Evolutionary conservation across 1,284 basidiomycete species (phyloP).

Genomic region (Microbotryomycetes sp.): DNA sequence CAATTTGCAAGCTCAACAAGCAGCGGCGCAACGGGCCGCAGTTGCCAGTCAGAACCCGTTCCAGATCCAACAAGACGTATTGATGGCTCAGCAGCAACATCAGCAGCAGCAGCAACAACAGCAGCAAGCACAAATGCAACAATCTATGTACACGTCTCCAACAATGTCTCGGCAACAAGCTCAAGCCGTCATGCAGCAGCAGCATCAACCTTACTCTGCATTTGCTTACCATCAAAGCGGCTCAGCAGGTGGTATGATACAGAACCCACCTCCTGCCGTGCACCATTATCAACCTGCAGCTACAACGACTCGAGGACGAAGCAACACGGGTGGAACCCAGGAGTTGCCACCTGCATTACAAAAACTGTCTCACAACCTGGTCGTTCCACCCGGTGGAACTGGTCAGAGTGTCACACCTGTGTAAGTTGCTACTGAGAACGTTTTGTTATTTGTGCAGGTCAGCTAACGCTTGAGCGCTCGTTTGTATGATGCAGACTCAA

Average conservation of each 20-base stretch:
- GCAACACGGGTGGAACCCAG: slow-evolving; percentile 79
- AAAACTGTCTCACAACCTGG: slow-evolving; percentile 41
- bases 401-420: slow-evolving; percentile 30
- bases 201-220: slow-evolving; percentile 12
- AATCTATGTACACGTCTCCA: not conserved
- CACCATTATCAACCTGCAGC: too few relatives aligned
- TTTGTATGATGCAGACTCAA: slow-evolving; percentile 6
- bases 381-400: slow-evolving; percentile 5
- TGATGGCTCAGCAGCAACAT: too few relatives aligned
- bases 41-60: slow-evolving; percentile 35
- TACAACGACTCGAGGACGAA: slow-evolving; percentile 52
- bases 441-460: not conserved
- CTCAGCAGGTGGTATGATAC: slow-evolving; percentile 16
- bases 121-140: slow-evolving; percentile 9
- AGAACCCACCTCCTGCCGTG: slow-evolving; percentile 33
- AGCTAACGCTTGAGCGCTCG: not conserved
- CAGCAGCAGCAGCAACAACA: not conserved
- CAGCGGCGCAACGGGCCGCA: slow-evolving; percentile 34
- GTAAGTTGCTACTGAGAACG: not conserved
- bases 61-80: not conserved
- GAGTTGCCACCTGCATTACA: slow-evolving; percentile 83
- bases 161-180: slow-evolving; percentile 9
- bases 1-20: slow-evolving; percentile 60
- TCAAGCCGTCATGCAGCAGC: slow-evolving; percentile 15
- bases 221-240: slow-evolving; percentile 11